Conservation (phyloP, 192 early-diverging fungal genomes). For the Cladochytrium replicatum region DNA sequence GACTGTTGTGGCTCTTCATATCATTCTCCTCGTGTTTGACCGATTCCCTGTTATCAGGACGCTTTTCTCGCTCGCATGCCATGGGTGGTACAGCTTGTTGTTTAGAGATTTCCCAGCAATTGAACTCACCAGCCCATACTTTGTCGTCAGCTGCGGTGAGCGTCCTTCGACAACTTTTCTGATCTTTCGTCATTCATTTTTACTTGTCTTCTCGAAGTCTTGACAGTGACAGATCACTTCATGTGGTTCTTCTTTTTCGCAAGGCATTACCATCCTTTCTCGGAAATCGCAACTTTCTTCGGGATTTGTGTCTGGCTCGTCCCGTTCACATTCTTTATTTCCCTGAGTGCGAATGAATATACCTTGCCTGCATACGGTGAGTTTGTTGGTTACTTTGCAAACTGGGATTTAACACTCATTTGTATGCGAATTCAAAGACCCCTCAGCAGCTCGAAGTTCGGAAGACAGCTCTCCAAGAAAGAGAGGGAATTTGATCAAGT, state of each 20-base stretch:
- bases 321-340: constrained; percentile 87
- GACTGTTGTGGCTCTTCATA: constrained; percentile 54
- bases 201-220: constrained; percentile 14
- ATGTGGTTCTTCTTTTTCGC: constrained; percentile 92
- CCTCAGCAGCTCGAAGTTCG: no score
- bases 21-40: constrained; percentile 69
- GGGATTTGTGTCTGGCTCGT: constrained; percentile 90
- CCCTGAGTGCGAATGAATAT: constrained; percentile 82
- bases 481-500: no score
- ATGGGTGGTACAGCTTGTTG: constrained; percentile 71
- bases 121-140: constrained; percentile 57
- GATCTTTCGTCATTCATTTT: background rate
- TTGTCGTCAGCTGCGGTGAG: constrained; percentile 76
- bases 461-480: no score
- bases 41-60: constrained; percentile 61
- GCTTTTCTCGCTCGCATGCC: constrained; percentile 61
- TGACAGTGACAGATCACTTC: constrained; percentile 85
- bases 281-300: constrained; percentile 84
- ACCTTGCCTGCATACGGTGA: constrained; percentile 59
- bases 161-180: background rate
- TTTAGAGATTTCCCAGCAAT: constrained; percentile 77
- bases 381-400: no score
- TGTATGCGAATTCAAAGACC: no score
- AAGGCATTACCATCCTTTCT: constrained; percentile 52
- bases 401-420: no score